phyloP scores from a whole-genome alignment of 306 rosid genomes.

The Arachis stenosperma region DNA sequence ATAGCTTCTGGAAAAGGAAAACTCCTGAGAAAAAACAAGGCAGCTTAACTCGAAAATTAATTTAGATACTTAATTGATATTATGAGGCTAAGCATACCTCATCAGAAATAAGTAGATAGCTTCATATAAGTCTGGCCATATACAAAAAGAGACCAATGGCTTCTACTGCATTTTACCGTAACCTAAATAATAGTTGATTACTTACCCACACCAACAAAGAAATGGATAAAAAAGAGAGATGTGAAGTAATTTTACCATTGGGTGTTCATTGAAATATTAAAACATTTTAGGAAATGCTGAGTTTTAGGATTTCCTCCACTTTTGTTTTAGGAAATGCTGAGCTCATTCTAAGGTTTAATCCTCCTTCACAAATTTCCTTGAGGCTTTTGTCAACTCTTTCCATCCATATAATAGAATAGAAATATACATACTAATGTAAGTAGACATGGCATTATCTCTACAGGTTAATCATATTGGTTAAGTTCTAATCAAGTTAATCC shows the following conservation, averaged over 20 bases:
- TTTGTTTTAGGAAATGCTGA: background rate
- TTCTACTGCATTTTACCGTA: conserved; percentile 29
- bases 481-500: conserved; percentile 20
- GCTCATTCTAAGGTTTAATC: conserved; percentile 3
- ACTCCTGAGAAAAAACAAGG: conserved; percentile 1
- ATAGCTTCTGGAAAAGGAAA: conserved; percentile 25
- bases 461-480: background rate
- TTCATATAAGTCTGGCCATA: conserved; percentile 35
- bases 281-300: background rate
- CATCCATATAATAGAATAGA: conserved; percentile 4
- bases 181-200: conserved; percentile 31
- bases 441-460: conserved; percentile 9
- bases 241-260: conserved; percentile 25
- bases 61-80: conserved; percentile 13
- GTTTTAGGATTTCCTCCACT: background rate
- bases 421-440: conserved; percentile 12
- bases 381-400: conserved; percentile 11
- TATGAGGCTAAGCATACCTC: conserved; percentile 34
- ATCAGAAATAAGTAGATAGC: conserved; percentile 28
- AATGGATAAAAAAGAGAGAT: conserved; percentile 10
- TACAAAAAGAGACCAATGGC: conserved; percentile 29
- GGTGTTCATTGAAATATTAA: conserved; percentile 9
- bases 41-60: conserved; percentile 16
- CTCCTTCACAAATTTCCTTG: conserved; percentile 10
- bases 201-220: conserved; percentile 28